Conservation (phyloP, 257 asterid genomes). For the Coffea eugenioides region DNA sequence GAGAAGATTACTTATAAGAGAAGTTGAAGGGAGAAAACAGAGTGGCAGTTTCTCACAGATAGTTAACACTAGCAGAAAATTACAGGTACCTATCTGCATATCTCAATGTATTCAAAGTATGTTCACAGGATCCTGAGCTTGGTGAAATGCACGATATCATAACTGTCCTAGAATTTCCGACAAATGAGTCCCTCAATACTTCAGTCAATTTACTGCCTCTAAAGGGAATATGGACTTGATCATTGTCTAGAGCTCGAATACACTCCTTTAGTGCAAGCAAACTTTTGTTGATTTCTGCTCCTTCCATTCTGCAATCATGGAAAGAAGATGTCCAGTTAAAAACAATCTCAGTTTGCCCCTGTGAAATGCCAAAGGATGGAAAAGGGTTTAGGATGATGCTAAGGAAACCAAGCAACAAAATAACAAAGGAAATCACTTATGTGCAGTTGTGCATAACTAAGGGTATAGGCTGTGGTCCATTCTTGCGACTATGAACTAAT, state of each 20-base stretch:
- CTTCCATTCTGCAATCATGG: constrained; percentile 81
- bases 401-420: constrained; percentile 1
- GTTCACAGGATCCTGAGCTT: constrained; percentile 93
- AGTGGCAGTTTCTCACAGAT: background rate
- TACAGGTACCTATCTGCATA: constrained; percentile 85
- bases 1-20: constrained; percentile 13
- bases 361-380: background rate
- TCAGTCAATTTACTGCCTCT: constrained; percentile 98
- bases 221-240: constrained; percentile 96
- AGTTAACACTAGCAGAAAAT: background rate
- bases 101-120: constrained; percentile 90
- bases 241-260: constrained; percentile 97
- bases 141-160: constrained; percentile 96
- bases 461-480: background rate
- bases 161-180: constrained; percentile 94
- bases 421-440: background rate
- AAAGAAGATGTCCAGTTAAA: constrained; percentile 2
- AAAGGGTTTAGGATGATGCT: background rate
- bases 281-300: constrained; percentile 99
- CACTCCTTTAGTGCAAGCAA: constrained; percentile 98
- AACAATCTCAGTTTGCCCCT: background rate
- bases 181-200: constrained; percentile 90
- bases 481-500: background rate
- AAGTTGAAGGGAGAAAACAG: constrained; percentile 3
- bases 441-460: background rate